Evolutionary conservation across 2,329 filamentous ascomycete species (phyloP), one percentile per base, ranked within the genome.

Genomic region (Corinectria fuckeliana): DNA sequence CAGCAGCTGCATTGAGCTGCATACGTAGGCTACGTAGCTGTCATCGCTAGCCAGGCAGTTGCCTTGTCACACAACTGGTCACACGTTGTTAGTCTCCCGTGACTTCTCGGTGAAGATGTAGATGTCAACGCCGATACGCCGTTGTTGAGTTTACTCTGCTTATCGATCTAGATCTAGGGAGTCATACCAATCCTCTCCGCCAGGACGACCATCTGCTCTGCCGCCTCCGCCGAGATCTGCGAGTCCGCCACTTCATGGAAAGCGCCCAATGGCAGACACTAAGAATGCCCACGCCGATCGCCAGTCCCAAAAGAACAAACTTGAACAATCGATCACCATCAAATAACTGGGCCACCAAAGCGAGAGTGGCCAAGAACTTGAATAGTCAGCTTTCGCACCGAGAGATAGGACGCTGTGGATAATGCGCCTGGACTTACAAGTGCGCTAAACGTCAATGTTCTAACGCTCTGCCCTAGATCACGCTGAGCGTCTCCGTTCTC

Each of bases 11-110:
- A 49, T 56, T n/a, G 41, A 49, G 52, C 16, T 50, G 52, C 52
- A 56, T 38, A n/a, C 26, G 45, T 45, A 45, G 52, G 18, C 16
- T 38, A n/a, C 26, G 45, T 45, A 45, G 52, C 25, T 16, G 13
- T 30, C 34, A 5, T 32, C 36, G 44, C 44, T 56, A n/a, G n/a
- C n/a, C n/a, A n/a, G 14, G 52, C 52, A 5, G 25, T 56, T 39
- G 52, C 44, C 45, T 56, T 21, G 5, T 34, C 34, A 56, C 50
- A 44, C 52, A 56, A 11, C 26, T 36, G 52, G 52, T 56, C 52
- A 49, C 52, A 34, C 38, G 45, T 10, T 2, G 51, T 23, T 16
- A 39, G n/a, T 26, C 23, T 42, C 52, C 30, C 42, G 52, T 56
- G 52, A 56, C 26, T 34, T 20, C 26, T 42, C 26, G 44, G 52